A percentile compares a stretch with the other conserved stretches of the same genome.
phyloP scores from a whole-genome alignment of 805 yeast genomes.

The Helenozyma rhizophorensis region DNA sequence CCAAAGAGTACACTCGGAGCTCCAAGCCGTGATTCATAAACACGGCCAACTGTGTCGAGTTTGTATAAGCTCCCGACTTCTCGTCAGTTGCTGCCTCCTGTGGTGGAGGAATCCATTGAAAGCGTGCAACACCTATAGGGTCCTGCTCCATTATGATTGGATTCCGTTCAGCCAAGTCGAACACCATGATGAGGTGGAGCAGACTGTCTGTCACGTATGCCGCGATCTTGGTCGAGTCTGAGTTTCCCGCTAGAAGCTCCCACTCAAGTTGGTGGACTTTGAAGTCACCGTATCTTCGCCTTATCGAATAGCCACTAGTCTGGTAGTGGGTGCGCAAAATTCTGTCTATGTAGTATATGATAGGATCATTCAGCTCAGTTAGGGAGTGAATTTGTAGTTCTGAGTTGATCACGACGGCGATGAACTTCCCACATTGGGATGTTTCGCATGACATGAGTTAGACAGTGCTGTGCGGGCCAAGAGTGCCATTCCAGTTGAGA shows the following conservation, averaged over 20 bases:
- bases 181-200: conserved; percentile 18
- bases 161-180: conserved; percentile 17
- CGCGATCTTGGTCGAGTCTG: conserved; percentile 27
- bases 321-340: conserved; percentile 1
- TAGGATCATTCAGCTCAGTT: conserved; percentile 1
- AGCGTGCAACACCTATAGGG: conserved; percentile 24
- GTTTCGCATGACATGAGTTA: conserved; percentile 1
- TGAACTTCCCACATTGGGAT: conserved; percentile 19
- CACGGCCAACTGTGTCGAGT: conserved; percentile 30
- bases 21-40: conserved; percentile 24
- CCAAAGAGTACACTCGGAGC: conserved; percentile 33
- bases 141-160: conserved; percentile 32
- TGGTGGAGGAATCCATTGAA: conserved; percentile 33
- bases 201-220: conserved; percentile 16
- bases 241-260: conserved; percentile 16
- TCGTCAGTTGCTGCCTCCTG: conserved; percentile 4
- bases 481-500: too few species aligned
- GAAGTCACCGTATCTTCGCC: neutral
- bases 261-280: conserved; percentile 14
- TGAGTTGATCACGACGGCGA: conserved; percentile 12
- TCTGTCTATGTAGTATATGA: conserved; percentile 6
- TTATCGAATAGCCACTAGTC: neutral
- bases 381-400: conserved; percentile 6
- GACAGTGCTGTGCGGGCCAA: too few species aligned
- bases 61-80: conserved; percentile 31